Evolutionary conservation across 495 filamentous ascomycete genomes (phyloP).

Genomic region (Penicillium fimorum): DNA sequence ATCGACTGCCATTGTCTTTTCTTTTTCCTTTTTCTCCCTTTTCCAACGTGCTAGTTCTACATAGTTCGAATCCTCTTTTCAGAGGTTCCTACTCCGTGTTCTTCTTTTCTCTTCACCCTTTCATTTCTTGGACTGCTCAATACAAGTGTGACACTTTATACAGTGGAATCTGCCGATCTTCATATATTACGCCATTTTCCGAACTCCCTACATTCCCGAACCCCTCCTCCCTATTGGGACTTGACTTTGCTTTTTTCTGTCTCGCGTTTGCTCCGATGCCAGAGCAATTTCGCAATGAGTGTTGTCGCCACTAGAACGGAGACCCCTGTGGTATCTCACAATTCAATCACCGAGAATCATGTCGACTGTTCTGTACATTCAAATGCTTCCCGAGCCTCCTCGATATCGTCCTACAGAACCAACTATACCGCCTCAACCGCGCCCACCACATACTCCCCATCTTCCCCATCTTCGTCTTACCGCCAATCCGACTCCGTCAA

Average conservation of each 20-base stretch:
- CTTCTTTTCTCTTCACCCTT: not conserved
- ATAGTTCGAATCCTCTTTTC: not conserved
- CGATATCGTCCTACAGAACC: constrained; percentile 43
- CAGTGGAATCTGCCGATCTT: constrained; percentile 24
- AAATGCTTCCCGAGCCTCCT: constrained; percentile 37
- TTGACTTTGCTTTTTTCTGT: constrained; percentile 13
- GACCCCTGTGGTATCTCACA: constrained; percentile 34
- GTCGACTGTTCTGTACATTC: constrained; percentile 28
- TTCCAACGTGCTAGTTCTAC: not conserved
- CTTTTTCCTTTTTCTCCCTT: constrained; percentile 1
- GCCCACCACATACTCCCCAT: constrained; percentile 41
- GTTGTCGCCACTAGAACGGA: constrained; percentile 46
- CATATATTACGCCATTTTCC: constrained; percentile 18
- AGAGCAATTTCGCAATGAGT: constrained; percentile 37
- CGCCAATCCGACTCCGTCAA: constrained; percentile 39
- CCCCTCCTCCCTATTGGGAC: constrained; percentile 15
- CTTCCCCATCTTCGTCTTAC: constrained; percentile 37
- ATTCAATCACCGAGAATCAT: constrained; percentile 21
- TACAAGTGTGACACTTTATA: constrained; percentile 1
- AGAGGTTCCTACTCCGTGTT: not conserved
- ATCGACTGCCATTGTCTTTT: constrained; percentile 20
- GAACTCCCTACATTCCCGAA: constrained; percentile 24
- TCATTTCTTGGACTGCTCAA: not conserved
- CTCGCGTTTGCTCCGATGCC: constrained; percentile 21
- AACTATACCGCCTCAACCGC: constrained; percentile 41